Evolutionary conservation across 371 early-diverging fungal species (phyloP).

Genomic region (Mucor velutinosus): DNA sequence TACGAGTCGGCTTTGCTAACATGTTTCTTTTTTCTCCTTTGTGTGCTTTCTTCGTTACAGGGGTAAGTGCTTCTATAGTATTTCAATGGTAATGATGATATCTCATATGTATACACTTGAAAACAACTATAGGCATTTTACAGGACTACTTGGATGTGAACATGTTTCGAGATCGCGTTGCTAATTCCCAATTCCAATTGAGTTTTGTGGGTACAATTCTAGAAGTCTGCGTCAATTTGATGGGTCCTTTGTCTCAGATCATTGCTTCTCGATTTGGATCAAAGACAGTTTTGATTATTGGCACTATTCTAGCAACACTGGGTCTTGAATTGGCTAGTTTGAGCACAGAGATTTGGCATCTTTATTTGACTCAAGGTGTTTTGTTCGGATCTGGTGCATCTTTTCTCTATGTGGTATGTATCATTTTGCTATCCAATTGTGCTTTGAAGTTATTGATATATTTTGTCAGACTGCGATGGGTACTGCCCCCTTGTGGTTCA

Average conservation of each 20-base stretch:
- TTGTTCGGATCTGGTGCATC: conserved; percentile 53
- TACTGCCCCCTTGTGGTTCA: conserved; percentile 77
- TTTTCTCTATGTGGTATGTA: conserved; percentile 12
- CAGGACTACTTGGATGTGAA: conserved; percentile 21
- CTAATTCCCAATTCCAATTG: conserved; percentile 18
- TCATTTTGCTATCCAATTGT: background rate
- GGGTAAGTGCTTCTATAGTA: background rate
- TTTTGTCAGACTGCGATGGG: conserved; percentile 32
- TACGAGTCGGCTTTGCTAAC: background rate
- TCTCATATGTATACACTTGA: background rate
- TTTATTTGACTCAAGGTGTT: conserved; percentile 31
- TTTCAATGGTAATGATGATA: background rate
- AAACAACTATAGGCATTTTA: conserved; percentile 15
- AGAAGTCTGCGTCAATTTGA: conserved; percentile 25
- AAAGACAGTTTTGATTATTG: conserved; percentile 25
- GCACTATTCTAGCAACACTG: conserved; percentile 21
- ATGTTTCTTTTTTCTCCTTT: background rate
- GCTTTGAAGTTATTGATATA: too few species aligned
- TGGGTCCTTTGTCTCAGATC: conserved; percentile 35
- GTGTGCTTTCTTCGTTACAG: background rate
- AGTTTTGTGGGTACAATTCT: conserved; percentile 39
- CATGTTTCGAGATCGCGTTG: conserved; percentile 9
- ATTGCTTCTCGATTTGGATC: conserved; percentile 26
- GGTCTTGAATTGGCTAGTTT: conserved; percentile 37
- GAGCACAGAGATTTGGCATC: conserved; percentile 33